Percentiles rank a stretch among this genome's conserved stretches.
phyloP scores from a whole-genome alignment of 768 basidiomycete species.

The Termitomyces sp. region DNA sequence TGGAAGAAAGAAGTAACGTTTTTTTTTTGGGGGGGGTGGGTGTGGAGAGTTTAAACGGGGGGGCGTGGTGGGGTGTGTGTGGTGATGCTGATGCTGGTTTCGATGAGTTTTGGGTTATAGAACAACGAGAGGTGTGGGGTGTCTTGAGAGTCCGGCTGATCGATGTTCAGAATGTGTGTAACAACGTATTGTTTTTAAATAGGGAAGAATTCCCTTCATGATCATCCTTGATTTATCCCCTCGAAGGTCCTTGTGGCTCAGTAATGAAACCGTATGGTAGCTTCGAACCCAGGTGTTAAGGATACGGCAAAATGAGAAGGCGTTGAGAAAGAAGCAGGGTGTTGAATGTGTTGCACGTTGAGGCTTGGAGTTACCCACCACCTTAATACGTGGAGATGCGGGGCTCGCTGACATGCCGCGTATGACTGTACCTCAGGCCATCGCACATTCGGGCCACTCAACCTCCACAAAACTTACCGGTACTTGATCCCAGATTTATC shows the following conservation, averaged over 20 bases:
- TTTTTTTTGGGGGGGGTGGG: neutral
- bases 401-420: neutral
- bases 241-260: neutral
- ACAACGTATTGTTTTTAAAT: conserved; percentile 11
- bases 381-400: neutral
- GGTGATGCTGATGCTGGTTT: conserved; percentile 6
- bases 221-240: neutral
- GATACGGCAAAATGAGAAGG: neutral
- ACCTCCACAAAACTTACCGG: neutral
- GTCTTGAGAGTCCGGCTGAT: conserved; percentile 13
- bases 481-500: neutral
- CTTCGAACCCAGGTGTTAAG: neutral
- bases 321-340: neutral
- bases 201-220: conserved; percentile 8
- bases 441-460: neutral
- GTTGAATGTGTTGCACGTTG: neutral
- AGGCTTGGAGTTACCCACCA: neutral
- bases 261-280: conserved; percentile 2
- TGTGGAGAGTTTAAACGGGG: conserved; percentile 9
- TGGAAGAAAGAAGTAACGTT: conserved; percentile 14
- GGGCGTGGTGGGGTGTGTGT: conserved; percentile 1
- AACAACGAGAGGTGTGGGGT: conserved; percentile 10
- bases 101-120: conserved; percentile 15
- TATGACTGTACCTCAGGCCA: neutral
- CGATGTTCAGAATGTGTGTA: conserved; percentile 15